Base-by-base conservation (phyloP, 1,284 basidiomycete species). In the Leccinum griseonigrum region DNA sequence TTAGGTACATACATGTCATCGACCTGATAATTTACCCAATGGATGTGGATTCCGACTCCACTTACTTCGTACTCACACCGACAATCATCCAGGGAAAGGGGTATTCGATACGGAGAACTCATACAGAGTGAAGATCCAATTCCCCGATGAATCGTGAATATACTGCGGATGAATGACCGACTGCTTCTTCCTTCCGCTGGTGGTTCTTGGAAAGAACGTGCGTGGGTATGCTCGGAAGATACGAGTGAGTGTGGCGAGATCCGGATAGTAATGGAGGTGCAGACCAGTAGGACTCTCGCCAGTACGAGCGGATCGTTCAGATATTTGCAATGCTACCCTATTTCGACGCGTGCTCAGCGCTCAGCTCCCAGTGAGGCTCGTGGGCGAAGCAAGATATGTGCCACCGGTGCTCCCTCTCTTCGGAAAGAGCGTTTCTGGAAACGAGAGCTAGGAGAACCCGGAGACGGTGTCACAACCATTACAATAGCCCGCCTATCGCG, bases 221-320 rank as follows among this genome's bases (percentile, higher is more conserved):
- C 29, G 22, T 38, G 43, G n/a, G 52, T 51, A 32, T 31, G 8
- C 55, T 31, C 22, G 58, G 13, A 38, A 51, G 56, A 60, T 34
- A 31, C 56, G 38, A 43, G 48, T 28, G 60, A 34, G 57, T 51
- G 38, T 34, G 56, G 51, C 16, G 54, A 53, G 60, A 63, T 60
- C 34, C 52, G 56, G 36, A 36, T 31, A 31, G 51, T 57, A 48
- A 63, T 46, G 54, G 56, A 53, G 57, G 26, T 52, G 58, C 59
- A 61, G 53, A 53, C 55, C 56, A 59, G 16, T 57, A n/a, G 31
- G 59, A 66, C 65, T 60, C 66, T 16, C 56, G 38, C 34, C 13
- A 36, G 50, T 10, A 16, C 36, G 31, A 40, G 69, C 26, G 64
- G 60, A 61, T 63, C 58, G 18, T 46, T 46, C 36, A 62, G 61